A percentile compares a stretch with the other conserved stretches of the same genome.
phyloP scores from a whole-genome alignment of 2,329 filamentous ascomycete species.

The Thelonectria discophora region DNA sequence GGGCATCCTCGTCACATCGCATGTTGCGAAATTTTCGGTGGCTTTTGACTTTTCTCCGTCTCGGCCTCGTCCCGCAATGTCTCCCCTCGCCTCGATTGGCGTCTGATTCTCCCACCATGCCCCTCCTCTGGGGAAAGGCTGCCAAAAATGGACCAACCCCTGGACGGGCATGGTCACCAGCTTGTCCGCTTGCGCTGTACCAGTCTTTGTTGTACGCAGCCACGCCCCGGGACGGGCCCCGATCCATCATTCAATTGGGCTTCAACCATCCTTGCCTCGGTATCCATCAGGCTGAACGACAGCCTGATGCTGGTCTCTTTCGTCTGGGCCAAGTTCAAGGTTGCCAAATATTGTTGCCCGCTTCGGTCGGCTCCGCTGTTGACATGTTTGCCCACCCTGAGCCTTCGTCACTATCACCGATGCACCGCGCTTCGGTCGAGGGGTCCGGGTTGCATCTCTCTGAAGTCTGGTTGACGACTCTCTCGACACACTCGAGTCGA shows the following conservation, averaged over 20 bases:
- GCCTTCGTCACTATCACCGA: constrained; percentile 3
- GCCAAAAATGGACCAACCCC: constrained; percentile 10
- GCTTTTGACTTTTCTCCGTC: constrained; percentile 23
- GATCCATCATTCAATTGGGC: constrained; percentile 24
- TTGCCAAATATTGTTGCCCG: constrained; percentile 14
- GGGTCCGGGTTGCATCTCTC: constrained; percentile 6
- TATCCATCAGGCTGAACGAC: constrained; percentile 24
- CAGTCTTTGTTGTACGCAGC: constrained; percentile 7
- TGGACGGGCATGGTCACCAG: background rate
- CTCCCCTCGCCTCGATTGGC: constrained; percentile 19
- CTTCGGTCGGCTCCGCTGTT: constrained; percentile 12
- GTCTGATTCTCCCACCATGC: constrained; percentile 9
- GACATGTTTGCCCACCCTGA: constrained; percentile 7
- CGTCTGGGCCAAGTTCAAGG: constrained; percentile 8
- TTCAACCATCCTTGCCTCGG: constrained; percentile 22
- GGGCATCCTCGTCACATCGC: constrained; percentile 30
- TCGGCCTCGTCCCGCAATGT: constrained; percentile 20
- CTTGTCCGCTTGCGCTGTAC: constrained; percentile 13
- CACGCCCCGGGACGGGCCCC: constrained; percentile 10
- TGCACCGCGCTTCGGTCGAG: constrained; percentile 18
- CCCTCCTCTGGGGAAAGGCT: constrained; percentile 12
- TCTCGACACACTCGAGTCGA: constrained; percentile 11
- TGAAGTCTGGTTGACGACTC: constrained; percentile 19
- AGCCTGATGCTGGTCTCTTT: constrained; percentile 22
- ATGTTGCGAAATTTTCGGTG: constrained; percentile 15